A percentile compares a stretch with the other conserved stretches of the same genome.
Conservation (phyloP, 2,329 filamentous ascomycete species). For the Colletotrichum sp. region DNA sequence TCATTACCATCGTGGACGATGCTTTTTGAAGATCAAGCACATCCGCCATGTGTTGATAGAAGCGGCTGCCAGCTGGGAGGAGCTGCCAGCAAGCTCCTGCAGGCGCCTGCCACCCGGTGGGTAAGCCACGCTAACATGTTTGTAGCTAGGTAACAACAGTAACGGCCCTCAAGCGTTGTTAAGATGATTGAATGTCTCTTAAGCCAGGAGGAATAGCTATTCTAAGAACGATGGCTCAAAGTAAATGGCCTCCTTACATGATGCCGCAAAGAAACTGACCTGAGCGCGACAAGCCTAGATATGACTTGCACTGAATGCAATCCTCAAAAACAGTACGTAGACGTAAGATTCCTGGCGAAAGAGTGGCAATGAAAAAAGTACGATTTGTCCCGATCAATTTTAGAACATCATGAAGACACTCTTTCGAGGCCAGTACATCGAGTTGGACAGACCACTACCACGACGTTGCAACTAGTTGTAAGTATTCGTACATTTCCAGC, state of each 20-base stretch:
- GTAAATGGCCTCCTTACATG: neutral
- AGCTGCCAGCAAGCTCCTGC: neutral
- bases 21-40: neutral
- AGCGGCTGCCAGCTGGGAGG: neutral
- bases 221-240: neutral
- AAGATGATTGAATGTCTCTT: neutral
- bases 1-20: accelerated
- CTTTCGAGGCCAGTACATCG: too few species aligned
- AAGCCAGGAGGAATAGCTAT: neutral
- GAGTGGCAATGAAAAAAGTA: neutral
- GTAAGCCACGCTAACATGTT: neutral
- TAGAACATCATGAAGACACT: neutral
- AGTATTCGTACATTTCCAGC: too few species aligned
- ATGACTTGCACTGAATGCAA: neutral
- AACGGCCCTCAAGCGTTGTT: neutral
- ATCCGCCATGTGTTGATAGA: neutral
- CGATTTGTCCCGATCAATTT: accelerated
- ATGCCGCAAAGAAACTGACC: neutral
- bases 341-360: neutral
- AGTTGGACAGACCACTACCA: too few species aligned
- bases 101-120: neutral
- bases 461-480: too few species aligned
- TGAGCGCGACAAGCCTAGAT: neutral
- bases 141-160: neutral
- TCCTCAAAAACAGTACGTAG: too few species aligned